Conservation (phyloP, 192 early-diverging fungal genomes). For the Obelidium mucronatum region DNA sequence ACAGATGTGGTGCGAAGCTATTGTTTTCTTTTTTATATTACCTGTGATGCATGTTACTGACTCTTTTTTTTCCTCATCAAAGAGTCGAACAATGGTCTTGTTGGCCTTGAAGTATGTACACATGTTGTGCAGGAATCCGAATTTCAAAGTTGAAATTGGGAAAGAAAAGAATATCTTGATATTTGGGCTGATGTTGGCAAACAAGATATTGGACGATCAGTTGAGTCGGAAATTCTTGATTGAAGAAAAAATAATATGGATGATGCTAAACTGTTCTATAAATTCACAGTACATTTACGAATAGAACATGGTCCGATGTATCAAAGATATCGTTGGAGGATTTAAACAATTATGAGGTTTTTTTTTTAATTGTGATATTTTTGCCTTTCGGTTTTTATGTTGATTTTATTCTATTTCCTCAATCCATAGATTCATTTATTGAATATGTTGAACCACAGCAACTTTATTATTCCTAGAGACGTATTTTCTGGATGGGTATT, state of each 20-base stretch:
- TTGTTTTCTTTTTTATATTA: background rate
- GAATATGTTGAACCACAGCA: constrained; percentile 27
- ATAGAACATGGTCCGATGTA: constrained; percentile 36
- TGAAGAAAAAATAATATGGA: background rate
- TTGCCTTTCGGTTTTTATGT: no score
- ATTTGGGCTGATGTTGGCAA: constrained; percentile 35
- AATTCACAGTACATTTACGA: constrained; percentile 36
- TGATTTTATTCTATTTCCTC: background rate
- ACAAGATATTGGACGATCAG: constrained; percentile 38
- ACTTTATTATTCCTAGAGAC: constrained; percentile 18
- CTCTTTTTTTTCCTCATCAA: background rate
- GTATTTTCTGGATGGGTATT: constrained; percentile 23
- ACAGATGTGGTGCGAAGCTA: constrained; percentile 24
- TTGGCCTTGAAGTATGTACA: constrained; percentile 30
- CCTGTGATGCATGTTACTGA: background rate
- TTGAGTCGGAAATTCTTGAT: background rate
- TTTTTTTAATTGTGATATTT: no score
- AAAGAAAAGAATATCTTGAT: constrained; percentile 34
- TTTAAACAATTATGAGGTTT: constrained; percentile 29
- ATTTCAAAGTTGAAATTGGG: constrained; percentile 11
- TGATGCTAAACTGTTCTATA: background rate
- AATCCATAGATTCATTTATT: constrained; percentile 12
- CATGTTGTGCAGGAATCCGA: constrained; percentile 10
- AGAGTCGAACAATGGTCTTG: constrained; percentile 27
- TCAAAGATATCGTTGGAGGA: constrained; percentile 28